Percentiles rank a stretch among this genome's conserved stretches.
phyloP scores from a whole-genome alignment of 495 filamentous ascomycete genomes.

The Xylaria nigripes region DNA sequence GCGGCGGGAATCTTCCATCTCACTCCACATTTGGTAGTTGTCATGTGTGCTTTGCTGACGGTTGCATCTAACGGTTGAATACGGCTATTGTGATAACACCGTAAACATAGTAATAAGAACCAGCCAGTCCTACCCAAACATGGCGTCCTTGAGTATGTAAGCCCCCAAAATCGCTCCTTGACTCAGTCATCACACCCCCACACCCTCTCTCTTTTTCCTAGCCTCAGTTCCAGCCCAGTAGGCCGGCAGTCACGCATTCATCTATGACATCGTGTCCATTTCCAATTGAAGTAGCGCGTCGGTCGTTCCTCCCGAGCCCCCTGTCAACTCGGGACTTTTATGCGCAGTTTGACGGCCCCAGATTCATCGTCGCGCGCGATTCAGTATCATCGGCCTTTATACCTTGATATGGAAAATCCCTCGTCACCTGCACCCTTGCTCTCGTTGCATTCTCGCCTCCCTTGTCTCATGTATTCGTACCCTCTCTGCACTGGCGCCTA shows the following conservation, averaged over 20 bases:
- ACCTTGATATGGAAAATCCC: not conserved
- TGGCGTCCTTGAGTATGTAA: slow-evolving; percentile 30
- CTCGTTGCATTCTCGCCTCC: not conserved
- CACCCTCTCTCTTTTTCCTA: not conserved
- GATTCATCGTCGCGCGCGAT: not conserved
- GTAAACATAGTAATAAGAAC: not conserved
- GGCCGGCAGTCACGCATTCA: not conserved
- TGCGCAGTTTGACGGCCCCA: not conserved
- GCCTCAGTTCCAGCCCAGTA: not conserved
- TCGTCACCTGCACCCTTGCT: not conserved
- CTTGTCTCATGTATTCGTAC: not conserved
- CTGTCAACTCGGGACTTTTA: not conserved
- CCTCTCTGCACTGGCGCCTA: not conserved
- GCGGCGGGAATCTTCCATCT: slow-evolving; percentile 10
- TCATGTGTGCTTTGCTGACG: slow-evolving; percentile 16
- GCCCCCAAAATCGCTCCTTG: slow-evolving; percentile 6
- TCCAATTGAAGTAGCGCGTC: not conserved
- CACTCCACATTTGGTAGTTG: slow-evolving; percentile 19
- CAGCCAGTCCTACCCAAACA: slow-evolving; percentile 3
- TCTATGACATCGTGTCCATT: not conserved
- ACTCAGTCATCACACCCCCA: not conserved
- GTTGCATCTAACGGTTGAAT: slow-evolving; percentile 19
- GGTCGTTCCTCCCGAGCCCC: not conserved
- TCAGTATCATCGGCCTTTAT: not conserved
- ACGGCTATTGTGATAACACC: slow-evolving; percentile 18